phyloP scores from a whole-genome alignment of 352 stramenopile species.

The Pythium brachiatum region DNA sequence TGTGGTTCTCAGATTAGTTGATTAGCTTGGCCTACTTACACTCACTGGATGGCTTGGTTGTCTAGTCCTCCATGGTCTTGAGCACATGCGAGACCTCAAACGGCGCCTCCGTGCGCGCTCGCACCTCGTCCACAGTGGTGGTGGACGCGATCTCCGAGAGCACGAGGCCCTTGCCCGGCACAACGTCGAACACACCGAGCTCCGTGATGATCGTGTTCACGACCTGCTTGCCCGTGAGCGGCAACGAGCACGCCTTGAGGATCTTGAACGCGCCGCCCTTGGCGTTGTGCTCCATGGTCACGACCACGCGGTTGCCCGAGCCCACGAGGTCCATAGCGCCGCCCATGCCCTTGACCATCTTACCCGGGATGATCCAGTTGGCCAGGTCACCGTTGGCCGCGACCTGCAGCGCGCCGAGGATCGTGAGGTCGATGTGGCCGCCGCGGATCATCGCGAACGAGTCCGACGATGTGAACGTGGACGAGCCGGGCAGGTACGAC shows the following conservation, averaged over 20 bases:
- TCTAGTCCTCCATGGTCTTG: conserved; percentile 61
- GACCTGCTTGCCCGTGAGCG: conserved; percentile 93
- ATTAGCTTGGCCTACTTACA: not conserved
- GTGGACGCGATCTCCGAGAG: conserved; percentile 88
- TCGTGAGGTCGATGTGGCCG: conserved; percentile 95
- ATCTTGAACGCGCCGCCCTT: conserved; percentile 95
- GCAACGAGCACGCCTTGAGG: conserved; percentile 90
- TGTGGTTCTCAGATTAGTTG: not conserved
- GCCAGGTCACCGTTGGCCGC: conserved; percentile 93
- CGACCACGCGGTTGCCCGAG: conserved; percentile 91
- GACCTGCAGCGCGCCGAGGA: conserved; percentile 94
- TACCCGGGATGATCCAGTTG: conserved; percentile 96
- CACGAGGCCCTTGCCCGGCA: conserved; percentile 66
- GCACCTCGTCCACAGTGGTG: conserved; percentile 81
- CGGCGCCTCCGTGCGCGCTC: conserved; percentile 68
- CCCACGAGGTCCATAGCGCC: conserved; percentile 97
- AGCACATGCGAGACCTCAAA: conserved; percentile 63
- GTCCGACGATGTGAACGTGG: conserved; percentile 92
- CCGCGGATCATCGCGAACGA: conserved; percentile 98
- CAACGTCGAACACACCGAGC: conserved; percentile 80
- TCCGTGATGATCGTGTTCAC: conserved; percentile 95
- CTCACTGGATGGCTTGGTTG: not conserved
- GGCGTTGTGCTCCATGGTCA: conserved; percentile 97
- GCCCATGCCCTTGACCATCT: conserved; percentile 97
- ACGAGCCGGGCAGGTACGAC: conserved; percentile 91